phyloP scores from a whole-genome alignment of 2,329 filamentous ascomycete genomes.

The Paraphoma sp. region DNA sequence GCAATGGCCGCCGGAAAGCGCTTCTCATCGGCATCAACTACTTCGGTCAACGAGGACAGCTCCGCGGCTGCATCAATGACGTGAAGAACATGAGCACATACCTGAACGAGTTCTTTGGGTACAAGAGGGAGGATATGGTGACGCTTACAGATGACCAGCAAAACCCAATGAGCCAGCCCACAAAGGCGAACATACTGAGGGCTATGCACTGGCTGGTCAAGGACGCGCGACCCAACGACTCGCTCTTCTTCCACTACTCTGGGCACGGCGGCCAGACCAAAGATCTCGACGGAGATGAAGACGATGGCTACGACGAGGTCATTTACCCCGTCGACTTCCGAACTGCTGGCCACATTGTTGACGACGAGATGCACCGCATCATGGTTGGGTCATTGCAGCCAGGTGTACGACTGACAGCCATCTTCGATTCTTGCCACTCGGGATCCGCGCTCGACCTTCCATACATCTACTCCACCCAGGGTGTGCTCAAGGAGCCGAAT shows the following conservation, averaged over 20 bases:
- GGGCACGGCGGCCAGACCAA: constrained; percentile 83
- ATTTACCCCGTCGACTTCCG: constrained; percentile 85
- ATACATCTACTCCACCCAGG: constrained; percentile 82
- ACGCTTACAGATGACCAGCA: constrained; percentile 95
- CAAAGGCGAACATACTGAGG: constrained; percentile 90
- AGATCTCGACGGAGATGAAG: constrained; percentile 80
- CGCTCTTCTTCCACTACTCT: constrained; percentile 97
- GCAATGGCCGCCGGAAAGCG: constrained; percentile 86
- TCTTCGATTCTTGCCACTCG: constrained; percentile 83
- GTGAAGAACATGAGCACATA: constrained; percentile 97
- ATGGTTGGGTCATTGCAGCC: constrained; percentile 79
- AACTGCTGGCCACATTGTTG: constrained; percentile 79
- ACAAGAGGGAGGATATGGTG: constrained; percentile 96
- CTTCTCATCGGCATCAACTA: constrained; percentile 96
- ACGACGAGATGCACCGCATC: constrained; percentile 82
- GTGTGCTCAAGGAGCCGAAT: constrained; percentile 81
- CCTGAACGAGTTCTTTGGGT: constrained; percentile 86
- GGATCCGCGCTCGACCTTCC: constrained; percentile 79
- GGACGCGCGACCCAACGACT: constrained; percentile 89
- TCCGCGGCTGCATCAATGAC: constrained; percentile 95
- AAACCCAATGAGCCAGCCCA: constrained; percentile 96
- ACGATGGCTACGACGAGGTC: constrained; percentile 82
- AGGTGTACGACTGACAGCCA: constrained; percentile 83
- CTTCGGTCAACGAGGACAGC: constrained; percentile 87
- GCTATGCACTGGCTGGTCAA: constrained; percentile 99